A percentile compares a stretch with the other conserved stretches of the same genome.
phyloP scores from a whole-genome alignment of 2,329 filamentous ascomycete genomes.

The Cadophora gregata region DNA sequence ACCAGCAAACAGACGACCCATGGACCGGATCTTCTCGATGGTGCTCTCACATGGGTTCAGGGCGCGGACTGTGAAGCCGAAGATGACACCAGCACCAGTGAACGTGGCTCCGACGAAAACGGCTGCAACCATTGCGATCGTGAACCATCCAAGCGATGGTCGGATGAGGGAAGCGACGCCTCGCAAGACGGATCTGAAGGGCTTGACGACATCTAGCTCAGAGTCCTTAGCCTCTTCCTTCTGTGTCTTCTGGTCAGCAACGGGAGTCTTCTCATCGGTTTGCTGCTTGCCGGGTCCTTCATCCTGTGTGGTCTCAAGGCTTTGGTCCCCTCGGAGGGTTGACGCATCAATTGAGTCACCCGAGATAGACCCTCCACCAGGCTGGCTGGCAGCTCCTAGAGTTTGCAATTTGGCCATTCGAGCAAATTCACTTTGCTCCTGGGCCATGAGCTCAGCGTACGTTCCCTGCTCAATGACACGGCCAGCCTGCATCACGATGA shows the following conservation, averaged over 20 bases:
- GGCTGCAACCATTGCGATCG: constrained; percentile 8
- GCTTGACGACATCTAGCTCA: constrained; percentile 1
- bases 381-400: constrained; percentile 28
- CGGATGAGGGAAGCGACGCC: constrained; percentile 6
- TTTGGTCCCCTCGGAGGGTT: constrained; percentile 13
- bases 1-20: constrained; percentile 9
- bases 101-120: constrained; percentile 14
- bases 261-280: neutral
- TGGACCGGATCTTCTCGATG: constrained; percentile 6
- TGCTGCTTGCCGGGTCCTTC: neutral
- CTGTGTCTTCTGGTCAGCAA: neutral
- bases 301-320: neutral
- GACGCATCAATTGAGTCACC: constrained; percentile 20
- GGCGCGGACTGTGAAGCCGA: constrained; percentile 13
- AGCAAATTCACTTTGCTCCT: constrained; percentile 56
- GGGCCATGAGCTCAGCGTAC: constrained; percentile 70
- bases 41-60: constrained; percentile 7
- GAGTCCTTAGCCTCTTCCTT: neutral
- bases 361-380: constrained; percentile 18
- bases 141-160: constrained; percentile 7
- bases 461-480: constrained; percentile 76
- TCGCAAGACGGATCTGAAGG: constrained; percentile 8
- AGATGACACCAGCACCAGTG: constrained; percentile 14
- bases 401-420: constrained; percentile 49
- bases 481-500: constrained; percentile 79